These are phyloP conservation scores for Lentinus tigrinus DNA, from an alignment of 768 basidiomycete species.

Conservation along the genomic window DNA sequence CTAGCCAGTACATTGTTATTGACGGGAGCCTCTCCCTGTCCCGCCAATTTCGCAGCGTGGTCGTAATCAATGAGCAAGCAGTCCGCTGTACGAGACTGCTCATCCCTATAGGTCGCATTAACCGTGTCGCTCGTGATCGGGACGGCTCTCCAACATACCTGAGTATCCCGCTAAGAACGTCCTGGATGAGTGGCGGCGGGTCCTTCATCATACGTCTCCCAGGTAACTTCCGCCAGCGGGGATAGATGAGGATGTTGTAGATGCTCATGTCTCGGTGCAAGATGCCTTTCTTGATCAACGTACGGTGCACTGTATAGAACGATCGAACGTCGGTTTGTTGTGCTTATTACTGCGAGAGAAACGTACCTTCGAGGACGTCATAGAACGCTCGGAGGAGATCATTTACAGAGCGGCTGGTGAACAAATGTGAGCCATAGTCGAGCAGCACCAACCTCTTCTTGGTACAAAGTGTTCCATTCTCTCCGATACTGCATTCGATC, in stretches of 20 bases:
- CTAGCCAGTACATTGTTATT: background rate
- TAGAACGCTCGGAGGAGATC: conserved; percentile 1
- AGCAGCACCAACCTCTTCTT: background rate
- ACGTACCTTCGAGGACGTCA: conserved; percentile 1
- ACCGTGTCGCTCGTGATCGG: too few species aligned
- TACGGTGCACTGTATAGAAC: background rate
- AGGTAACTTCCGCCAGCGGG: background rate
- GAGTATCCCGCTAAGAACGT: background rate
- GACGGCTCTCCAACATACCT: background rate
- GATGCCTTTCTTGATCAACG: background rate
- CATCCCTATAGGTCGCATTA: background rate
- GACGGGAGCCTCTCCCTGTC: background rate
- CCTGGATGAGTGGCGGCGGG: background rate
- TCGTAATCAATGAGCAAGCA: background rate
- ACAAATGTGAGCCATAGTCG: background rate
- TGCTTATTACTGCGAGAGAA: too few species aligned
- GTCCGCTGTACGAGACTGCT: background rate
- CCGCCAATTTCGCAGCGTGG: background rate
- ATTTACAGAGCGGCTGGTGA: background rate
- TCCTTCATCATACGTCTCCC: background rate
- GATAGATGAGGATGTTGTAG: background rate
- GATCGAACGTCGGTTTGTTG: too few species aligned
- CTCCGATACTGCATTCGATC: background rate
- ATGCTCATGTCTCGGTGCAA: conserved; percentile 5
- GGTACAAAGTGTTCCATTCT: background rate